Conservation (phyloP, 805 yeast species). For the Grigorovia humatica region DNA sequence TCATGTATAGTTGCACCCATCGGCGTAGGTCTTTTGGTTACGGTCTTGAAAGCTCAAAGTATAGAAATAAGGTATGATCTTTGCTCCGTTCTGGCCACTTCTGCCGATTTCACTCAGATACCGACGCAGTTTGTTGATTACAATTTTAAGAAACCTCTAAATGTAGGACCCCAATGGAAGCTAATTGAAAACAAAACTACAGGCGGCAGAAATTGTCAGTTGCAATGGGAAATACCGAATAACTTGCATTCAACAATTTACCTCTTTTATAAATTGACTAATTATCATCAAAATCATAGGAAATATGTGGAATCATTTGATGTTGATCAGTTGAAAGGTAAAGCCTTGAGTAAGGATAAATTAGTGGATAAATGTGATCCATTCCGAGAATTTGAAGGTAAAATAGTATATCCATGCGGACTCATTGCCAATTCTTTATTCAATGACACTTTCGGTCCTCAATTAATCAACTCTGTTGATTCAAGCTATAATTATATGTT, state of each 20-base stretch:
- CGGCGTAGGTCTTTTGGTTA: slow-evolving; percentile 71
- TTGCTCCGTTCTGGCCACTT: slow-evolving; percentile 46
- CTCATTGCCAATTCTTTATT: slow-evolving; percentile 70
- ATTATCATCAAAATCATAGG: slow-evolving; percentile 89
- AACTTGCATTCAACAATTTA: slow-evolving; percentile 63
- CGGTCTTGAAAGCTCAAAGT: slow-evolving; percentile 65
- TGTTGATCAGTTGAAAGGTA: slow-evolving; percentile 69
- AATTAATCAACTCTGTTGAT: slow-evolving; percentile 29
- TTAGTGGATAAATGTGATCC: slow-evolving; percentile 36
- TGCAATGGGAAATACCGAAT: slow-evolving; percentile 62
- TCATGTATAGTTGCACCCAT: slow-evolving; percentile 80
- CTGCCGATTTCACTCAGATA: slow-evolving; percentile 35
- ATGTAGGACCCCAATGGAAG: slow-evolving; percentile 52
- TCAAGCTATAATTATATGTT: slow-evolving; percentile 28
- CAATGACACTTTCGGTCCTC: slow-evolving; percentile 60
- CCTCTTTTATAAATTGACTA: slow-evolving; percentile 76
- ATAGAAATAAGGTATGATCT: slow-evolving; percentile 61
- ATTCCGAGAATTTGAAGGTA: slow-evolving; percentile 26
- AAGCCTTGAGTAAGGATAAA: slow-evolving; percentile 43
- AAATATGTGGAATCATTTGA: slow-evolving; percentile 83
- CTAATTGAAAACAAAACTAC: slow-evolving; percentile 33
- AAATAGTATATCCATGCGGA: slow-evolving; percentile 65
- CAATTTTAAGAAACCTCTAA: slow-evolving; percentile 43
- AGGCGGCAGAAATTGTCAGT: slow-evolving; percentile 39
- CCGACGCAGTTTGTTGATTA: slow-evolving; percentile 48